Percentiles rank a stretch among this genome's conserved stretches.
Evolutionary conservation across 2,329 filamentous ascomycete genomes (phyloP).

Genomic region (Mycosphaerella arachidis): DNA sequence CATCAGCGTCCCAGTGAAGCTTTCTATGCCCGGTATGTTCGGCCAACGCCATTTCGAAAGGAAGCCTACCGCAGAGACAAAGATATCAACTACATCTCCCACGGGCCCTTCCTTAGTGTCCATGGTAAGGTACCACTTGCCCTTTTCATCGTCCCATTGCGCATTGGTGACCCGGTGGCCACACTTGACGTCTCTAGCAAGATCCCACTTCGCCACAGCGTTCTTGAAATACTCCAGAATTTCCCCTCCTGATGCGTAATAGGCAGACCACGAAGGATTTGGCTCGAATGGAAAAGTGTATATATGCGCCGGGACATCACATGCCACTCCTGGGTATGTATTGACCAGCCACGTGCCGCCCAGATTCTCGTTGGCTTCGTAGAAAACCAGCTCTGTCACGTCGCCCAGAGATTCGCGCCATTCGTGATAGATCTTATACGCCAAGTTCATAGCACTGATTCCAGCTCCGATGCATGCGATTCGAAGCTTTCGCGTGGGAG

Average conservation of each 20-base stretch:
- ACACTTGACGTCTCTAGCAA: constrained; percentile 38
- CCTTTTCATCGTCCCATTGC: constrained; percentile 34
- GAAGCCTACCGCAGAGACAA: constrained; percentile 33
- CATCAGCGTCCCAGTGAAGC: constrained; percentile 41
- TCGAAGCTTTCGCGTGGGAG: constrained; percentile 25
- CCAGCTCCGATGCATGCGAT: constrained; percentile 33
- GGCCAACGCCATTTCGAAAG: constrained; percentile 36
- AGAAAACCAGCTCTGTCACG: constrained; percentile 38
- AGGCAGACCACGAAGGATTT: constrained; percentile 41
- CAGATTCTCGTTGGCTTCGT: constrained; percentile 39
- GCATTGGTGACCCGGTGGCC: constrained; percentile 36
- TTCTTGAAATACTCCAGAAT: constrained; percentile 41
- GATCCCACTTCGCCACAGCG: constrained; percentile 37
- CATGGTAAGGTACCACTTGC: constrained; percentile 36
- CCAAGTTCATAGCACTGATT: constrained; percentile 37
- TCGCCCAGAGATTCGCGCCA: constrained; percentile 29
- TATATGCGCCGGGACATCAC: constrained; percentile 38
- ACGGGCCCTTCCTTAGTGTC: constrained; percentile 25
- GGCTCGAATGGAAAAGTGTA: constrained; percentile 41
- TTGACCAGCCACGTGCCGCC: constrained; percentile 42
- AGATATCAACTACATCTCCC: constrained; percentile 32
- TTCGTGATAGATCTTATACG: constrained; percentile 40
- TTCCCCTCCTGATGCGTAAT: constrained; percentile 39
- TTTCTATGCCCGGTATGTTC: constrained; percentile 38
- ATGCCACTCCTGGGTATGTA: constrained; percentile 40